A percentile compares a stretch with the other conserved stretches of the same genome.
Conservation (phyloP, 2,329 filamentous ascomycete genomes). For the Biscogniauxia mediterranea region DNA sequence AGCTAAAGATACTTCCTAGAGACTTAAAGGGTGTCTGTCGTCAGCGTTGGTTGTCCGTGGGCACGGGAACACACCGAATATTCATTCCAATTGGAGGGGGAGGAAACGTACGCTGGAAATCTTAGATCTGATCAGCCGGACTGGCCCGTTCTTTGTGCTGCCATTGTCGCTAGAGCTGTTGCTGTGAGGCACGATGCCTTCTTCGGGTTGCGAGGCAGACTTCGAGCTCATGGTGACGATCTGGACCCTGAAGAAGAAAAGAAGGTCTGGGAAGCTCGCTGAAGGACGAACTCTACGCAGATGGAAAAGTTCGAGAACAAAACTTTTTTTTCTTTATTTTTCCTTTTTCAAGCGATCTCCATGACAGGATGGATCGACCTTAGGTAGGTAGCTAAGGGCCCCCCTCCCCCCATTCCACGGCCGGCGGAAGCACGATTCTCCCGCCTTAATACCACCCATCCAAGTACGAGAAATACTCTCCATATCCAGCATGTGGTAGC, state of each 20-base stretch:
- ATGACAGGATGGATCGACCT: background rate
- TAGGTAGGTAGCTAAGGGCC: background rate
- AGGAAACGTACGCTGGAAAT: constrained; percentile 13
- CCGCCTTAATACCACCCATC: background rate
- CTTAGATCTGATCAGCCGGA: constrained; percentile 4
- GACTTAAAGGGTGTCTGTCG: constrained; percentile 8
- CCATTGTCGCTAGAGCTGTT: constrained; percentile 7
- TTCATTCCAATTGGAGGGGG: background rate
- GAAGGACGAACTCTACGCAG: background rate
- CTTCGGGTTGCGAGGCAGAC: constrained; percentile 12
- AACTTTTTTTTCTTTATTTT: background rate
- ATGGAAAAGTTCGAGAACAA: background rate
- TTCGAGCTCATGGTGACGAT: constrained; percentile 16
- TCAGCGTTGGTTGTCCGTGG: background rate
- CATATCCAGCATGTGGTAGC: background rate
- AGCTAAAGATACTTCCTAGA: constrained; percentile 33
- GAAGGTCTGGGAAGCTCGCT: background rate
- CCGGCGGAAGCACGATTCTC: background rate
- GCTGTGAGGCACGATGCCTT: constrained; percentile 7
- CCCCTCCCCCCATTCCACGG: too few relatives aligned
- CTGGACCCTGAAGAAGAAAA: background rate
- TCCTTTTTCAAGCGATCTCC: background rate
- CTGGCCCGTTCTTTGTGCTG: constrained; percentile 5
- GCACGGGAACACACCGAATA: background rate
- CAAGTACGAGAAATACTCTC: background rate